phyloP scores from a whole-genome alignment of 148 eudicot genomes.

The Persicaria tinctoria region DNA sequence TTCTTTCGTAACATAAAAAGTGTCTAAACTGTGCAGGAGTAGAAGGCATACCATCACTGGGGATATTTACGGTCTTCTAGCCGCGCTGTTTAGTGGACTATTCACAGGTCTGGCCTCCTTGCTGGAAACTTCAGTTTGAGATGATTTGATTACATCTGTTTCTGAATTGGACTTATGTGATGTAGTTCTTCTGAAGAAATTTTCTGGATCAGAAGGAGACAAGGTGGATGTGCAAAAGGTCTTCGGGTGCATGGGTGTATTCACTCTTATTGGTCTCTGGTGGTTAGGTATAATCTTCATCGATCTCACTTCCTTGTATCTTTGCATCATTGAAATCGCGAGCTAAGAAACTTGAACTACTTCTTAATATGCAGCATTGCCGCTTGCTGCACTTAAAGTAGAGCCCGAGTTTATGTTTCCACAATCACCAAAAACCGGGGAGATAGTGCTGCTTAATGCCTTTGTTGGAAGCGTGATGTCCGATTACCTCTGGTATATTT shows the following conservation, averaged over 20 bases:
- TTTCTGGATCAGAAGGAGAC: slow-evolving; percentile 29
- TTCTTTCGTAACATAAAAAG: background rate
- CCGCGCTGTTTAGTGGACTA: slow-evolving; percentile 32
- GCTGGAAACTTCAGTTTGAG: background rate
- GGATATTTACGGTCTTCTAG: slow-evolving; percentile 31
- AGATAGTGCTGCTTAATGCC: slow-evolving; percentile 31
- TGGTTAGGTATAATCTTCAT: slow-evolving; percentile 25
- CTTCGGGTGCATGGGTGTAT: slow-evolving; percentile 33
- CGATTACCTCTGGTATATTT: slow-evolving; percentile 32
- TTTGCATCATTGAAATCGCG: background rate
- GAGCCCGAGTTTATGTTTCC: slow-evolving; percentile 30
- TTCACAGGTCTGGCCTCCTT: slow-evolving; percentile 24
- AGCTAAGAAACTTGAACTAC: slow-evolving; percentile 1
- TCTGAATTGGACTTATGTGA: background rate
- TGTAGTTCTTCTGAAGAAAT: slow-evolving; percentile 35
- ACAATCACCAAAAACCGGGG: slow-evolving; percentile 23
- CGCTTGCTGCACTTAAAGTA: slow-evolving; percentile 25
- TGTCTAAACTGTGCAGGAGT: slow-evolving; percentile 13
- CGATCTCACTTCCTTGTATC: background rate
- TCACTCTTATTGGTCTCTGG: slow-evolving; percentile 37
- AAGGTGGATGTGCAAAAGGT: slow-evolving; percentile 36
- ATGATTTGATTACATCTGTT: background rate
- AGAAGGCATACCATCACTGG: slow-evolving; percentile 31
- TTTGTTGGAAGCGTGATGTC: slow-evolving; percentile 40
- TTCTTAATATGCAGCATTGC: slow-evolving; percentile 30